Evolutionary conservation across 2,329 filamentous ascomycete genomes (phyloP).

Genomic region (Cercospora sp.): DNA sequence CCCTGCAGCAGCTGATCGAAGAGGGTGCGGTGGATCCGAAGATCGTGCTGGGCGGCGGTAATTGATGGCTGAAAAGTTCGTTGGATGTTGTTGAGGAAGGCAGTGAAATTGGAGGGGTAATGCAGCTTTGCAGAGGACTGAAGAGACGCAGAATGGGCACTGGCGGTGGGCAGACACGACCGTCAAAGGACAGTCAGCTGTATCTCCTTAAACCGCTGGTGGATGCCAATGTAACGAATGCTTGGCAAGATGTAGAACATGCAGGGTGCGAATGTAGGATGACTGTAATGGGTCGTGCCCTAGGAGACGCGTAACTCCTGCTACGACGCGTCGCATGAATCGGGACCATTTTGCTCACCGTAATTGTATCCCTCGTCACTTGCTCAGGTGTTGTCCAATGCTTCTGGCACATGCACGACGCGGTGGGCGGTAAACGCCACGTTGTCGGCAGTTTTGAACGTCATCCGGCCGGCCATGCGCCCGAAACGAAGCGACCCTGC

Average conservation of each 20-base stretch:
- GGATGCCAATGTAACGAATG: not conserved
- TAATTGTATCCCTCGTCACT: not conserved
- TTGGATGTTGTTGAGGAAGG: not conserved
- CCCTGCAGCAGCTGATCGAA: constrained; percentile 14
- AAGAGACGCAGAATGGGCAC: not conserved
- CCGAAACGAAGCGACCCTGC: not conserved
- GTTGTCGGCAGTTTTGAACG: constrained; percentile 7
- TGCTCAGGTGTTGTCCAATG: constrained; percentile 2
- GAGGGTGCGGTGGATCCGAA: constrained; percentile 20
- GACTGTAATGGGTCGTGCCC: constrained; percentile 6
- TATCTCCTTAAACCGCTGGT: not conserved
- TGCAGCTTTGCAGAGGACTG: not conserved
- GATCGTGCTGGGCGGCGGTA: constrained; percentile 18
- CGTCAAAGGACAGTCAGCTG: not conserved
- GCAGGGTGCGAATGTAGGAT: not conserved
- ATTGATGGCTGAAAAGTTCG: not conserved
- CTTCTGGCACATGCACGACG: constrained; percentile 5
- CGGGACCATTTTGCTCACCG: not conserved
- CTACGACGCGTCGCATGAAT: not conserved
- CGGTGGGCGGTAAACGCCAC: not conserved
- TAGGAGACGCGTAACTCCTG: not conserved
- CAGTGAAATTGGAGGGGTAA: not conserved
- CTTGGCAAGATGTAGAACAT: not conserved
- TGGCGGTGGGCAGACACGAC: not conserved
- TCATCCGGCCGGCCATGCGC: constrained; percentile 4